Base-by-base conservation (phyloP, 176 grass and related monocot genomes). In the Rhynchospora breviuscula region DNA sequence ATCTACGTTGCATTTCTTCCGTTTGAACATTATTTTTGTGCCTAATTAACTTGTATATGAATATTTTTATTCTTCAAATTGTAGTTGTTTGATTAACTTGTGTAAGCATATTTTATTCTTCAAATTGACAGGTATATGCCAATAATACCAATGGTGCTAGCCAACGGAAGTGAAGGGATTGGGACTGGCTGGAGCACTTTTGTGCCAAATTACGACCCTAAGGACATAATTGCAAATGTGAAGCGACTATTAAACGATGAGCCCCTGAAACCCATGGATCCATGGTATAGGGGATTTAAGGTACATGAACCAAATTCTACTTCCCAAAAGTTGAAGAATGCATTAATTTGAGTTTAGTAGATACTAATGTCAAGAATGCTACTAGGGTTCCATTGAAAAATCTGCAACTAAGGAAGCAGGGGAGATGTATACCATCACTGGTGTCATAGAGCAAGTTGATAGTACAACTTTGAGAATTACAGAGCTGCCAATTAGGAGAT, bases 111-210 rank as follows among this genome's bases (percentile, higher is more conserved):
- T 53, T 40, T 54, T 7, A 13, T 56, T 84, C 21, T 71, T 47
- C 31, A 44, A 78, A 65, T 78, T 58, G 18, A 85, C 78, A 98
- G 96, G 91, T 98, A 90, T 85, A 52, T 95, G 83, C 96, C 95
- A 21, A 89, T 93, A 67, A 83, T 98, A 86, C 95, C 95, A 17
- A 89, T 93, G 91, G 92, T 98, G 68, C 84, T 98, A 71, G 82
- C 95, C 61, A 98, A 98, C 67, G 95, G 95, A 85, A 98, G 91
- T 85, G 95, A 98, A 87, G 95, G 91, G 63, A 98, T 93, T 86
- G 95, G 95, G 19, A 98, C 89, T 26, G 95, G 92, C 80, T 98
- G 95, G 95, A 98, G 95, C 77, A 87, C 91, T 0, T 89, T 43
- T 53, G 81, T 98, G 62, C 95, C 95, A 78, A 98, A 95, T 48